Percentiles rank a stretch among this genome's conserved stretches.
Evolutionary conservation across 192 early-diverging fungal genomes (phyloP).

Genomic region (Dissophora ornata): DNA sequence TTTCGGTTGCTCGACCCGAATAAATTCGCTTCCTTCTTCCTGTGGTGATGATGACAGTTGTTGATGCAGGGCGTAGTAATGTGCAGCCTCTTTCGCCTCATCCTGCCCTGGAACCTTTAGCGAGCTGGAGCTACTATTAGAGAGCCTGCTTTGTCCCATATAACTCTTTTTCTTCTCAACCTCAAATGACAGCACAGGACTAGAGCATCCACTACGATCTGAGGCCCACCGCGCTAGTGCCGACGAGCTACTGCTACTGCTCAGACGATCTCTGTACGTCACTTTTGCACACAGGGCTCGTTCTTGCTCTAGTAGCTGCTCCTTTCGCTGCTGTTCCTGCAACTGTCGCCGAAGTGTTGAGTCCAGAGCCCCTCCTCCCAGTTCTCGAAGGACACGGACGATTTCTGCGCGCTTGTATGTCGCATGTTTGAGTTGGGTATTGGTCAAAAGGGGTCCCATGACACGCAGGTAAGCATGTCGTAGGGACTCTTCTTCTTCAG

Average conservation of each 20-base stretch:
- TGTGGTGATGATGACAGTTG: neutral
- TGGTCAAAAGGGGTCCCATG: conserved; percentile 70
- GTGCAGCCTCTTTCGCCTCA: neutral
- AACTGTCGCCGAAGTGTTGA: conserved; percentile 22
- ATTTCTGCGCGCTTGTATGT: conserved; percentile 66
- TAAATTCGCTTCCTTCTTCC: neutral
- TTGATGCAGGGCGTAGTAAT: neutral
- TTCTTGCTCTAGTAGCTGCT: conserved; percentile 16
- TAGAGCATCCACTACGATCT: conserved; percentile 23
- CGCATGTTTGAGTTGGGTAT: conserved; percentile 61
- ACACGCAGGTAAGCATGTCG: conserved; percentile 78
- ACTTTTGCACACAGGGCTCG: conserved; percentile 3
- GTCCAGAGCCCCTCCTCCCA: conserved; percentile 51
- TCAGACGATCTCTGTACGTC: conserved; percentile 37
- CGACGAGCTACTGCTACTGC: conserved; percentile 9
- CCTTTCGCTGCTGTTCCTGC: conserved; percentile 20
- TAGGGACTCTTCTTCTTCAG: conserved; percentile 71
- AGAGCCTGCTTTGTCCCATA: conserved; percentile 2
- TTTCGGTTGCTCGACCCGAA: neutral
- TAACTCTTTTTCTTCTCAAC: conserved; percentile 11
- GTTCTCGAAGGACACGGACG: conserved; percentile 51
- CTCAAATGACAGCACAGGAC: conserved; percentile 18
- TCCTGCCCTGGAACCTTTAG: conserved; percentile 21
- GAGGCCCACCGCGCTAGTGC: conserved; percentile 8
- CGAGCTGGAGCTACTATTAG: conserved; percentile 9